phyloP scores from a whole-genome alignment of 768 basidiomycete genomes.

The Suillus bovinus region DNA sequence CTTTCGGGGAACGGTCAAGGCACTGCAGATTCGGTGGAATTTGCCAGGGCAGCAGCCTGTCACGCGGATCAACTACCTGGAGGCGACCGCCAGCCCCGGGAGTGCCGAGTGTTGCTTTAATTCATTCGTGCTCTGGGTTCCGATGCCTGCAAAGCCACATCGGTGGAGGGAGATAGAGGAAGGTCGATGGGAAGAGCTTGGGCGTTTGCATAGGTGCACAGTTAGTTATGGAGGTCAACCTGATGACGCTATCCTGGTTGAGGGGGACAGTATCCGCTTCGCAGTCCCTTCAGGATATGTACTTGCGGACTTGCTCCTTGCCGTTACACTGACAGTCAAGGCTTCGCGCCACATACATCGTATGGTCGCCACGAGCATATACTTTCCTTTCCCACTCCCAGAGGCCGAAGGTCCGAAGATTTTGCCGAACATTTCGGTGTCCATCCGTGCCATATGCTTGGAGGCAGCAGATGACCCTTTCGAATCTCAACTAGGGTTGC shows the following conservation, averaged over 20 bases:
- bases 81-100: conserved; percentile 19
- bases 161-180: conserved; percentile 35
- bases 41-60: conserved; percentile 52
- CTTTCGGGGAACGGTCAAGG: conserved; percentile 38
- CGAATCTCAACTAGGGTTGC: conserved; percentile 73
- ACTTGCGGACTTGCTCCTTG: conserved; percentile 74
- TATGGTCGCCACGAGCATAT: conserved; percentile 53
- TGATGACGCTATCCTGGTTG: conserved; percentile 46
- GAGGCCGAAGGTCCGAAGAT: conserved; percentile 70
- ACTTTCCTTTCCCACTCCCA: conserved; percentile 59
- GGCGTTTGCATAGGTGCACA: conserved; percentile 56
- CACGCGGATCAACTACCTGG: conserved; percentile 33
- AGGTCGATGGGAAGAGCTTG: conserved; percentile 75
- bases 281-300: conserved; percentile 80
- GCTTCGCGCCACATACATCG: conserved; percentile 65
- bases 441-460: conserved; percentile 59
- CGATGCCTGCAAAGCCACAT: conserved; percentile 42
- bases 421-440: conserved; percentile 62
- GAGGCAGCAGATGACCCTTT: conserved; percentile 87
- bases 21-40: conserved; percentile 47
- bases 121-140: conserved; percentile 57
- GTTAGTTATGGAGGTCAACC: conserved; percentile 34
- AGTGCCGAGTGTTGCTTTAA: conserved; percentile 37
- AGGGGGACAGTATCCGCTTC: conserved; percentile 67
- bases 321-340: conserved; percentile 69